Percentiles rank a stretch among this genome's conserved stretches.
Conservation (phyloP, 208 protist species). For the Acanthamoeba healyi region DNA sequence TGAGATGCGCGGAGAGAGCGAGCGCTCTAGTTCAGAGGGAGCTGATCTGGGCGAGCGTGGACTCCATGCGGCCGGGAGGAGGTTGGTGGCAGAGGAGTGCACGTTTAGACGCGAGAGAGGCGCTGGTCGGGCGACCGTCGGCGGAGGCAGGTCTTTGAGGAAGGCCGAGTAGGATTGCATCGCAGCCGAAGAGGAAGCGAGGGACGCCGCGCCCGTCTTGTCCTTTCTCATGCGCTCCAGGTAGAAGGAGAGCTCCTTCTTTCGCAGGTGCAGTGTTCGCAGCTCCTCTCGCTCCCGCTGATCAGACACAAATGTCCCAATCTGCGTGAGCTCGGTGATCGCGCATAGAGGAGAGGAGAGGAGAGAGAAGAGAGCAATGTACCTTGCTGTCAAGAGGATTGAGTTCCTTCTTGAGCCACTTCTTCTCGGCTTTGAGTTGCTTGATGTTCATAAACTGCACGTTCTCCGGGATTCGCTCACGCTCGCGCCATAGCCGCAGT, state of each 20-base stretch:
- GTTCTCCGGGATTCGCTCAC: conserved; percentile 21
- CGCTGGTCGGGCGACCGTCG: not conserved
- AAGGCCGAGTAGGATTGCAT: not conserved
- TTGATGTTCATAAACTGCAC: conserved; percentile 27
- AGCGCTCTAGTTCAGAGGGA: not conserved
- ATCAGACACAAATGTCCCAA: not conserved
- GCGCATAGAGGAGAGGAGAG: no score
- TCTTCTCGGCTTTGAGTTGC: conserved; percentile 48
- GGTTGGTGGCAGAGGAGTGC: no score
- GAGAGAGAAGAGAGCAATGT: not conserved
- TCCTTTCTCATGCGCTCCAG: not conserved
- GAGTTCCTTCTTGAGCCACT: conserved; percentile 54
- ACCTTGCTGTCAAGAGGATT: conserved; percentile 41
- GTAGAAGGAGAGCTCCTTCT: not conserved
- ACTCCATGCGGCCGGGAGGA: no score
- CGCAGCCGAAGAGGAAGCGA: not conserved
- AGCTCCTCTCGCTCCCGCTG: conserved; percentile 34
- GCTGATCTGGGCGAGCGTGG: not conserved
- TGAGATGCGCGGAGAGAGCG: not conserved
- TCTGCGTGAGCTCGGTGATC: not conserved
- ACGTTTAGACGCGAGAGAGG: not conserved
- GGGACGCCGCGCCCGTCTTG: not conserved
- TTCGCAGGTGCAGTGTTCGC: not conserved
- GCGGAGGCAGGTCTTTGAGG: not conserved
- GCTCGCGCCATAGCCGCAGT: conserved; percentile 3